A percentile compares a stretch with the other conserved stretches of the same genome.
Evolutionary conservation across 129 eudicot genomes (phyloP).

Genomic region (Centaurea solstitialis): DNA sequence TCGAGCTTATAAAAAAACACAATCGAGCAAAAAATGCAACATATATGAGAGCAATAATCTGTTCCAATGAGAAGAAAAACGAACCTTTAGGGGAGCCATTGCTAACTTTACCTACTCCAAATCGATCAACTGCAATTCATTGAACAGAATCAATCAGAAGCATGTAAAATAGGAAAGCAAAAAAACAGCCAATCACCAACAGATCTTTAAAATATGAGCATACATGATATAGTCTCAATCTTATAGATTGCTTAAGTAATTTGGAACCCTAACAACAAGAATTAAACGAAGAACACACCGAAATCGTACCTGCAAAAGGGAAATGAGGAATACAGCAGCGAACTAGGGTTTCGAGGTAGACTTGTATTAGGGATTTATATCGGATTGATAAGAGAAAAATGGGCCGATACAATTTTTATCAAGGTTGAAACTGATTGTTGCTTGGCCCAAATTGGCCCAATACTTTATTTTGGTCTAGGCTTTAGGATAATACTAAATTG

Average conservation of each 20-base stretch:
- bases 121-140: conserved; percentile 7
- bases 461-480: not conserved
- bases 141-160: not conserved
- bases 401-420: not conserved
- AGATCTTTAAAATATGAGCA: not conserved
- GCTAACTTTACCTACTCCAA: conserved; percentile 3
- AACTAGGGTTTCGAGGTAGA: conserved; percentile 26
- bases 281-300: not conserved
- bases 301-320: conserved; percentile 23
- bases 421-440: not conserved
- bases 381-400: not conserved
- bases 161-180: not conserved
- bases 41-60: not conserved
- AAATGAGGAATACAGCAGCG: conserved; percentile 8
- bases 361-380: not conserved
- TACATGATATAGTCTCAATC: not conserved
- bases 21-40: not conserved
- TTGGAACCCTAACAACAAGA: not conserved
- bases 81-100: conserved; percentile 32
- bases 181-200: not conserved
- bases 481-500: no score
- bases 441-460: not conserved
- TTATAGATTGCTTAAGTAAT: not conserved
- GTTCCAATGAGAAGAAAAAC: not conserved
- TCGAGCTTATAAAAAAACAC: not conserved